A percentile compares a stretch with the other conserved stretches of the same genome.
These are phyloP conservation scores for Circinella minor DNA, from an alignment of 371 early-diverging fungal genomes.

Conservation along the genomic window DNA sequence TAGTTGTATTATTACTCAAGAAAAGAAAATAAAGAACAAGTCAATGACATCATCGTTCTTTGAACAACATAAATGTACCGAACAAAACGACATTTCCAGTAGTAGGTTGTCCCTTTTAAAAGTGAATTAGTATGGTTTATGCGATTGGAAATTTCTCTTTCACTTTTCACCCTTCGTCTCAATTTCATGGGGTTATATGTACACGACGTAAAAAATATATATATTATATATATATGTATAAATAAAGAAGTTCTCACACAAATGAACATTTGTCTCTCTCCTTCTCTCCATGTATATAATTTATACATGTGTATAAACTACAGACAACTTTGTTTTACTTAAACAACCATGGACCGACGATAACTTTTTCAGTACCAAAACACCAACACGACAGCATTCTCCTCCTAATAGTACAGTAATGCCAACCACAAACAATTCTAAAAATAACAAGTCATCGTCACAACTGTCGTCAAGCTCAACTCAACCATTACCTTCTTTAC, in stretches of 20 bases:
- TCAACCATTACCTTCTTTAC: not conserved
- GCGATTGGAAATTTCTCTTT: not conserved
- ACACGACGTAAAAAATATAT: too few relatives aligned
- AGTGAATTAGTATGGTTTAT: too few relatives aligned
- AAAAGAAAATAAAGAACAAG: not conserved
- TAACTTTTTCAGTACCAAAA: conserved; percentile 3
- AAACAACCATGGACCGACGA: not conserved
- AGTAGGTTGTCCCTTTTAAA: conserved; percentile 1
- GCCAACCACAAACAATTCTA: not conserved
- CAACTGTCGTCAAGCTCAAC: too few relatives aligned
- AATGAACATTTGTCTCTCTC: too few relatives aligned
- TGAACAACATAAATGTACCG: conserved; percentile 2
- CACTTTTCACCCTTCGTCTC: not conserved
- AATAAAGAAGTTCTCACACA: too few relatives aligned
- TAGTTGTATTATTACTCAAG: conserved; percentile 1
- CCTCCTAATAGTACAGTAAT: not conserved
- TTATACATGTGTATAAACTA: not conserved
- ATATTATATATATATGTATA: too few relatives aligned
- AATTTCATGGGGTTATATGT: too few relatives aligned
- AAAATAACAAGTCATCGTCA: not conserved
- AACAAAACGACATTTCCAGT: conserved; percentile 6
- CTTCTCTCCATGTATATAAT: too few relatives aligned
- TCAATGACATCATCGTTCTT: conserved; percentile 1
- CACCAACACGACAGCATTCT: not conserved
- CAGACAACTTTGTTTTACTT: not conserved